Evolutionary conservation across 805 yeast species (phyloP).

Genomic region (Candida odintsovae): DNA sequence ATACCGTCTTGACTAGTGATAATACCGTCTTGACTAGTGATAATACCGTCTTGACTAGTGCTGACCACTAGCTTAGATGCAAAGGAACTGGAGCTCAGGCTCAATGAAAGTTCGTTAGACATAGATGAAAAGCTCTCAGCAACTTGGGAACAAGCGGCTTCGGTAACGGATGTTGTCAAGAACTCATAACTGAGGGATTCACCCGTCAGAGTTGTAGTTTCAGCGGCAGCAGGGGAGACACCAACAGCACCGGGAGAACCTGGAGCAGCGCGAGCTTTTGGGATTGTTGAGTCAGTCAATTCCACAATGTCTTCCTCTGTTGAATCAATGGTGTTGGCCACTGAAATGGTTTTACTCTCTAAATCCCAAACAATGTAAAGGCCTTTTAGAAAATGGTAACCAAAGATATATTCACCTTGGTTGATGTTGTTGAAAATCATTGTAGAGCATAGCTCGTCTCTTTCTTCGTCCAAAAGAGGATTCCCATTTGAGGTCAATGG

Average conservation of each 20-base stretch:
- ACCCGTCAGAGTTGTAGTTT: background rate
- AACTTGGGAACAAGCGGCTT: too few relatives aligned
- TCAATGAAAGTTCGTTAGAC: background rate
- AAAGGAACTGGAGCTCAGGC: background rate
- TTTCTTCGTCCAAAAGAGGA: slow-evolving; percentile 6
- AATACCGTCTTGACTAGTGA: too few relatives aligned
- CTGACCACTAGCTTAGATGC: background rate
- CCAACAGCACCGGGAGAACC: background rate
- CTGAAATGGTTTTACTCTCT: slow-evolving; percentile 13
- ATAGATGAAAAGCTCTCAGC: background rate
- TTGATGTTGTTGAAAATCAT: slow-evolving; percentile 2
- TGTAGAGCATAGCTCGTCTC: slow-evolving; percentile 14
- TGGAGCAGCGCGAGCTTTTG: slow-evolving; percentile 14
- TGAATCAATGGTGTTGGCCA: slow-evolving; percentile 10
- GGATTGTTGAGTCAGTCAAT: slow-evolving; percentile 10
- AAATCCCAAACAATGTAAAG: slow-evolving; percentile 15
- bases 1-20: background rate
- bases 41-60: background rate
- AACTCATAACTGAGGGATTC: background rate
- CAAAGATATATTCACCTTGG: slow-evolving; percentile 5
- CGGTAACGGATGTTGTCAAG: background rate
- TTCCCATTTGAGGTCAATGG: slow-evolving; percentile 9
- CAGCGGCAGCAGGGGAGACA: background rate
- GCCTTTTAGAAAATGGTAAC: slow-evolving; percentile 11
- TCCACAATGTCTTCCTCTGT: slow-evolving; percentile 9